These are phyloP conservation scores for Cercospora berteroae DNA, from an alignment of 2,329 filamentous ascomycete genomes.

Conservation along the genomic window DNA sequence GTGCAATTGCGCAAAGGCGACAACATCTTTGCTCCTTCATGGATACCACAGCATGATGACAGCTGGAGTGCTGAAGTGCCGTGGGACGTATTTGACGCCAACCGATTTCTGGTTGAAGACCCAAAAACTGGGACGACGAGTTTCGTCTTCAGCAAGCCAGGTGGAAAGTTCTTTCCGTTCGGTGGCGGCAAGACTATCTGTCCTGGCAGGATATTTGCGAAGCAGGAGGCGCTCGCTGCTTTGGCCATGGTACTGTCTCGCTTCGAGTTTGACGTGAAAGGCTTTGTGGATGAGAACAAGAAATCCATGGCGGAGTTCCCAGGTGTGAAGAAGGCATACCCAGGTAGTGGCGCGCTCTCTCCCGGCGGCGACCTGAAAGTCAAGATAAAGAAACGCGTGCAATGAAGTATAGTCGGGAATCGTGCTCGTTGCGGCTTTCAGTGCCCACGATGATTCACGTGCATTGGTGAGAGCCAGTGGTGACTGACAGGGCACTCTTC, in stretches of 20 bases:
- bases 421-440: neutral
- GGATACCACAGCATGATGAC: conserved; percentile 33
- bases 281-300: conserved; percentile 28
- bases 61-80: conserved; percentile 27
- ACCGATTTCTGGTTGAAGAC: conserved; percentile 32
- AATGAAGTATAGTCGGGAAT: neutral
- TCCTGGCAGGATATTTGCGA: conserved; percentile 33
- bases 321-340: conserved; percentile 24
- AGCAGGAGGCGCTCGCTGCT: conserved; percentile 33
- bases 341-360: conserved; percentile 28
- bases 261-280: conserved; percentile 32
- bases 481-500: neutral
- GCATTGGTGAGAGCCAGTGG: neutral
- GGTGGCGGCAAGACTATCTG: conserved; percentile 35
- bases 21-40: conserved; percentile 35
- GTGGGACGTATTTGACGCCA: conserved; percentile 29
- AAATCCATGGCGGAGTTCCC: conserved; percentile 27
- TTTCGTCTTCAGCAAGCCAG: conserved; percentile 32
- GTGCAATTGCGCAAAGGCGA: conserved; percentile 29
- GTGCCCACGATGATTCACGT: neutral
- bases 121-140: conserved; percentile 29
- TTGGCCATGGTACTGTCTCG: conserved; percentile 30
- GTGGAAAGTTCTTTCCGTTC: conserved; percentile 36
- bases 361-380: conserved; percentile 33
- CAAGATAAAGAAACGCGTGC: conserved; percentile 20